Base-by-base conservation (phyloP, 306 rosid species). In the Casuarina equisetifolia region DNA sequence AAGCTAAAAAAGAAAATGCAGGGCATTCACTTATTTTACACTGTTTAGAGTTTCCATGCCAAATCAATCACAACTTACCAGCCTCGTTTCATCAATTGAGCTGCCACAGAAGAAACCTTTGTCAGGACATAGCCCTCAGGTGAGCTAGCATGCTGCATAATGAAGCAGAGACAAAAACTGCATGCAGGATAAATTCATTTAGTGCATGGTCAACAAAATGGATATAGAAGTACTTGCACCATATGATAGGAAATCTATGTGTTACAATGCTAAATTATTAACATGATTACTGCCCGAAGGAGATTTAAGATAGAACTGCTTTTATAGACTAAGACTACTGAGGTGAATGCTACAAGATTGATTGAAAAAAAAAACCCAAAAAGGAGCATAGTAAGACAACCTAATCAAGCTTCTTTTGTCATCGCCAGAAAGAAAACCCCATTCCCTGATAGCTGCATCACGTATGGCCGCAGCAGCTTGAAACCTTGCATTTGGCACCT, bases 51-150 rank as follows among this genome's bases (percentile, higher is more conserved):
- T 44, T 58, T 54, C 39, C 74, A 38, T 63, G 32, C 48, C 25
- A 64, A 51, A 74, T 49, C 58, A 63, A 38, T 76, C 13, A 5
- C 74, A 73, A 79, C 90, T 82, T 85, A 94, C 98, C 98, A 94
- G 76, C 95, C 98, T 89, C 98, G 90, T 89, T 94, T 94, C 89
- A 94, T 84, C 86, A 94, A 85, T 81, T 92, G 98, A 82, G 95
- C 85, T 77, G 98, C 97, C 78, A 94, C 97, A 16, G 97, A 90
- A 79, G 98, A 89, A 77, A 92, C 95, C 87, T 94, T 94, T 75
- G 80, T 86, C 86, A 90, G 97, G 76, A 94, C 97, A 84, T 82
- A 94, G 68, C 88, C 82, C 82, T 92, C 97, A 4, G 89, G 85
- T 79, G 91, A 90, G 79, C 83, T 87, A 64, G 97, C 97, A 79